Evolutionary conservation across 352 stramenopile species (phyloP), one percentile per base, ranked within the genome.

Genomic region (Phytophthora sp.): DNA sequence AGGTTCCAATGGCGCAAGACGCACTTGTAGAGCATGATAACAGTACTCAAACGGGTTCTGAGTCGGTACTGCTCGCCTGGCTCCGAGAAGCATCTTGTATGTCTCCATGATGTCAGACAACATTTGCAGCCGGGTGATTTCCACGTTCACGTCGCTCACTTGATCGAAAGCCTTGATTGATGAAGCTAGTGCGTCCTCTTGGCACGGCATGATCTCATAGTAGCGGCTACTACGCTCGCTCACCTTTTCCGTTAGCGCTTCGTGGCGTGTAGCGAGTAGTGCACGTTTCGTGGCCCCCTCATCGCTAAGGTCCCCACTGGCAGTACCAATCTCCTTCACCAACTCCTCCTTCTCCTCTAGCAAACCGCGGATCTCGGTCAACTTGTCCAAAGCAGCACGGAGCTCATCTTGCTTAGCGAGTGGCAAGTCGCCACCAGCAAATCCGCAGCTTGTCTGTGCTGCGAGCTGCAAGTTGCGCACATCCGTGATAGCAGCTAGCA

Each of bases 1-100:
- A 6, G 62, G 26, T 2, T 46, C 18, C 4, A 89, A 59, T 7
- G 75, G 73, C 1, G 73, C 33, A 7, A 89, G 57, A 29, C 79
- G 77, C 16, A 94, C 79, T 74, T 92, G 85, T 58, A 94, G 49
- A 7, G 85, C 78, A 20, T 90, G 69, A 53, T 90, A 90, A 60
- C 85, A 94, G 47, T 94, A 94, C n/a, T 94, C 85, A 5, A 94
- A 61, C 18, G 85, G 85, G 44, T 94, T 79, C 4, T 59, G 62
- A 7, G 42, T 65, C 23, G 36, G 16, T 16, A 62, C 24, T 13
- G 65, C 45, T 6, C 57, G 59, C 52, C 90, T 94, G 0, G 85
- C 83, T 0, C 81, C 85, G 0, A 94, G 54, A 1, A 94, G 33
- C 55, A 94, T 90, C 57, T 94, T 90, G 74, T 90, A 92, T n/a